A percentile compares a stretch with the other conserved stretches of the same genome.
Evolutionary conservation across 805 yeast species (phyloP).

Genomic region (Yamadazyma kitorensis): DNA sequence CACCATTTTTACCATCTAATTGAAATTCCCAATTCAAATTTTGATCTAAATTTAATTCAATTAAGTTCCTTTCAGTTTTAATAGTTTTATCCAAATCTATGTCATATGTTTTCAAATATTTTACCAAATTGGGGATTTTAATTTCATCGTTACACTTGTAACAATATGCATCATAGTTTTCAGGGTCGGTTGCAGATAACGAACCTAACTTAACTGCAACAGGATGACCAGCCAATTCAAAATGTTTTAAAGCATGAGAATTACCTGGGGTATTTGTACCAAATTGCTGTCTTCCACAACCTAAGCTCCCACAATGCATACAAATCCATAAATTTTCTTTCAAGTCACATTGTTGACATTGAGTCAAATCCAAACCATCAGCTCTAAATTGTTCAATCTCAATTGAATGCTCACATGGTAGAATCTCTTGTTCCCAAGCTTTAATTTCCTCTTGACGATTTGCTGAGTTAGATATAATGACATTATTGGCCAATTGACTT

Average conservation of each 20-base stretch:
- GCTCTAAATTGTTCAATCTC: conserved; percentile 42
- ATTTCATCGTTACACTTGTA: conserved; percentile 89
- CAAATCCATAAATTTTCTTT: conserved; percentile 89
- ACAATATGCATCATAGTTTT: conserved; percentile 77
- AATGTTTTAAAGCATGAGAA: conserved; percentile 84
- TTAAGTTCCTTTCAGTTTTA: conserved; percentile 83
- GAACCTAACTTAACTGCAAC: conserved; percentile 92
- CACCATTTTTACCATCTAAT: conserved; percentile 71
- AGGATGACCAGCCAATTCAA: conserved; percentile 57
- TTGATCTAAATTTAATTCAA: conserved; percentile 90
- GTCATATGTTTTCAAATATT: conserved; percentile 55
- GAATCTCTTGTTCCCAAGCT: conserved; percentile 89
- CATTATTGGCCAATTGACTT: conserved; percentile 35
- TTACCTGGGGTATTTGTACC: conserved; percentile 89
- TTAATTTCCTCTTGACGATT: conserved; percentile 65
- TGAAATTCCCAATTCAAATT: conserved; percentile 91
- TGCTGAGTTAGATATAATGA: conserved; percentile 58
- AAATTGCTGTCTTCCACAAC: conserved; percentile 93
- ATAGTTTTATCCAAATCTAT: conserved; percentile 54
- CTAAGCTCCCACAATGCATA: conserved; percentile 82
- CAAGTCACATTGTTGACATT: conserved; percentile 62
- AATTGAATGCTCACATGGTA: conserved; percentile 74
- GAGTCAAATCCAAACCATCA: conserved; percentile 26
- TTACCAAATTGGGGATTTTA: conserved; percentile 57
- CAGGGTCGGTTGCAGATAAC: conserved; percentile 60